Evolutionary conservation across 495 filamentous ascomycete genomes (phyloP), one percentile per base, ranked within the genome.

Genomic region (Penicillium subrubescens): DNA sequence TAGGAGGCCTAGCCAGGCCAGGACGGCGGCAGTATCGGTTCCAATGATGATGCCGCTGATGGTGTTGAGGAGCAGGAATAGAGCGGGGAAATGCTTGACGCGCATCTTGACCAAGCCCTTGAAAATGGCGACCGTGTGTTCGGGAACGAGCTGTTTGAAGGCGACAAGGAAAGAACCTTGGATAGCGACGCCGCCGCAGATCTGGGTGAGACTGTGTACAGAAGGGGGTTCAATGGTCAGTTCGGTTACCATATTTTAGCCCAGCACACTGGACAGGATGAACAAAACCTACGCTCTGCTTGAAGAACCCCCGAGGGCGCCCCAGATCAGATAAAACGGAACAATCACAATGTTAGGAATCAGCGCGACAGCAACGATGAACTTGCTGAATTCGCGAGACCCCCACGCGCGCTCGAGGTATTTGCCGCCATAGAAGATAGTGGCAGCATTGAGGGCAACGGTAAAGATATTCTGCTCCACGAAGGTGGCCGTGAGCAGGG

Each of bases 401-500:
- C 92, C 90, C 95, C 95, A 99, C 52, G 96, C 95, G 67, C 95
- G 87, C 79, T 99, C 95, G 29, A 99, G 86, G 72, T 99, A 99
- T 66, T 92, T 88, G 8, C 96, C 95, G 23, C 93, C 96, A 82
- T 97, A 92, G 77, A 96, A 94, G 43, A 98, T 77, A 19, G 94
- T 95, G 31, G 88, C 80, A 12, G 85, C 89, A 61, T 94, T 92
- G 57, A 97, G 85, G 15, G 87, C 77, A 5, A 97, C 82, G 31
- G 92, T 95, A 72, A 97, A 90, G 72, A 97, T 83, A 71, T 98
- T 98, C 75, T 92, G 91, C 77, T 99, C 95, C 53, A 96, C 92
- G 50, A 97, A 85, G 0, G 94, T 91, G 11, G 95, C 90, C 0
- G 91, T 90, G 35, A 94, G 67, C 67, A 96, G 92, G 5, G 91